Conservation (phyloP, 805 yeast genomes). For the Saturnispora sanitii region DNA sequence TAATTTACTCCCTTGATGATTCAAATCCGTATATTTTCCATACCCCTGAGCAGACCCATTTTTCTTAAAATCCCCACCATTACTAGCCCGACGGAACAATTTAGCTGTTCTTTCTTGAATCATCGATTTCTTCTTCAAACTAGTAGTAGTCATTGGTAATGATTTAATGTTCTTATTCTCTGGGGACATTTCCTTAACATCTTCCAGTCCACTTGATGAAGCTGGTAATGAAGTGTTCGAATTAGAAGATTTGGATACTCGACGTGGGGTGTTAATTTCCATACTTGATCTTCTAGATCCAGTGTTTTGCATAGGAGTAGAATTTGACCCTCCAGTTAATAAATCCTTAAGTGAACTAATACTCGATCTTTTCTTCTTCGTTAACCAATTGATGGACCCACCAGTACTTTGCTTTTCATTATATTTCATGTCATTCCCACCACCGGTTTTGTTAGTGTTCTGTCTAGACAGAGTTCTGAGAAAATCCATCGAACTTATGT, state of each 20-base stretch:
- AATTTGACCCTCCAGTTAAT: conserved; percentile 26
- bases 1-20: neutral
- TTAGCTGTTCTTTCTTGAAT: conserved; percentile 8
- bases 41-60: conserved; percentile 69
- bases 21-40: conserved; percentile 55
- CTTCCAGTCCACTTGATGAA: conserved; percentile 4
- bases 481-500: conserved; percentile 33
- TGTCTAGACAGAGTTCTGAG: conserved; percentile 29
- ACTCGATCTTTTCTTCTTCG: conserved; percentile 25
- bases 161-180: conserved; percentile 8
- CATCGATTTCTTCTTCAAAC: conserved; percentile 3
- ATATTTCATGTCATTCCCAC: neutral
- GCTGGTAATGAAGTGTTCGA: neutral
- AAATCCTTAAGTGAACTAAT: conserved; percentile 28
- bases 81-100: conserved; percentile 4
- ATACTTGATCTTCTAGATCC: conserved; percentile 7
- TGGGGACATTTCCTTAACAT: conserved; percentile 15
- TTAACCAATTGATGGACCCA: conserved; percentile 5
- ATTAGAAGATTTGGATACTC: no score
- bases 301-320: conserved; percentile 15
- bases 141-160: neutral
- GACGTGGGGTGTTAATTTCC: conserved; percentile 13
- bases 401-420: neutral
- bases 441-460: conserved; percentile 15
- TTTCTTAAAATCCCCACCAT: conserved; percentile 28